Base-by-base conservation (phyloP, 2,329 filamentous ascomycete genomes). In the Hymenoscyphus occultus region DNA sequence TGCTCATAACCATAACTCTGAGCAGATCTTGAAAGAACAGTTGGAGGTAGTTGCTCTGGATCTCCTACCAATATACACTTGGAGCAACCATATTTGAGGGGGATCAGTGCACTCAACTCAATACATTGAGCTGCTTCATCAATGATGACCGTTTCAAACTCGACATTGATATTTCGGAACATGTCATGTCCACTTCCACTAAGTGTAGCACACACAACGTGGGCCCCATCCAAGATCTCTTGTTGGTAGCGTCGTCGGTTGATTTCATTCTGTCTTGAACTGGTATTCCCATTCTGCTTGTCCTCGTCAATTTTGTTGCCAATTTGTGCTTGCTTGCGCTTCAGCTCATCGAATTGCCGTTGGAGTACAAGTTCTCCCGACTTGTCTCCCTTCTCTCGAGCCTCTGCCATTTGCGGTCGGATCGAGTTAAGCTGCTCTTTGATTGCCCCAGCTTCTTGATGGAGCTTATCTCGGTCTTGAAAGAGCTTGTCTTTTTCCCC, bases 41-140 rank as follows among this genome's bases (percentile, higher is more conserved):
- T 99, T 0, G 95, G 95, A 5, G 95, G 95, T 70, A 99, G 80
- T 78, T 99, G 95, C 77, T 99, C 98, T 0, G 95, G 95, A 80
- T 99, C 95, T 79, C 95, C 95, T 39, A 99, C 95, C 39, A 99
- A 86, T 71, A 99, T 92, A 79, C 95, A 98, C 79, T 97, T 98
- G 65, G 91, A 90, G 77, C 93, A 97, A 64, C 95, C 94, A 74
- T 99, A 99, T 77, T 99, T 99, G 64, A 99, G 84, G 1, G 95
- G 95, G 71, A 99, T 99, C 58, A 99, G 83, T 13, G 95, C 95
- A 74, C 93, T 97, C 74, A 99, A 84, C 79, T 99, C 95, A 67
- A 99, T 96, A 77, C 94, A 99, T 82, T 99, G 95, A 16, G 95
- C 95, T 3, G 95, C 95, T 79, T 99, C 95, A 73, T 99, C 95